Percentiles rank a stretch among this genome's conserved stretches.
Conservation (phyloP, 2,329 filamentous ascomycete species). For the Stylonectria norvegica region DNA sequence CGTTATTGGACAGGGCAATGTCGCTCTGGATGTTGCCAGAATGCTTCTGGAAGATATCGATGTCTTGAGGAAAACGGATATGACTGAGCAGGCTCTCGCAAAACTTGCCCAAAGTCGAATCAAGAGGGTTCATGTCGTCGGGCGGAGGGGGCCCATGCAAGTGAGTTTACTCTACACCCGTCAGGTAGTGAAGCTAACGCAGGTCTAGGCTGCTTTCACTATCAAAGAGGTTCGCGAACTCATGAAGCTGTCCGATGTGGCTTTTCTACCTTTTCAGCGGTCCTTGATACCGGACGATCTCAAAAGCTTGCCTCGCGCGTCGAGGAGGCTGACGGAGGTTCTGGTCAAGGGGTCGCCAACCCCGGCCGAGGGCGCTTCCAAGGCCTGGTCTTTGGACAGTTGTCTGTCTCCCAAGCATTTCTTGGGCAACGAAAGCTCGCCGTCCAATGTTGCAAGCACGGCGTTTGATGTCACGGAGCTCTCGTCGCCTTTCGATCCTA, state of each 20-base stretch:
- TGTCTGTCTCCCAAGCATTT: slow-evolving; percentile 76
- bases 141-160: slow-evolving; percentile 84
- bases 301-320: slow-evolving; percentile 68
- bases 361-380: slow-evolving; percentile 46
- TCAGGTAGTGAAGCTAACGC: not conserved
- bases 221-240: slow-evolving; percentile 93
- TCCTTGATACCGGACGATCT: slow-evolving; percentile 65
- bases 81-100: slow-evolving; percentile 78
- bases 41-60: slow-evolving; percentile 78
- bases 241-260: slow-evolving; percentile 69
- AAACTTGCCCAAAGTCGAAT: slow-evolving; percentile 69
- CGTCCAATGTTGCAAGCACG: slow-evolving; percentile 57
- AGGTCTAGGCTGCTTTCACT: slow-evolving; percentile 74
- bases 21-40: slow-evolving; percentile 88
- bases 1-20: slow-evolving; percentile 92
- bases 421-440: slow-evolving; percentile 43
- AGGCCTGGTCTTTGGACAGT: slow-evolving; percentile 82
- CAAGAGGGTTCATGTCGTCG: slow-evolving; percentile 80
- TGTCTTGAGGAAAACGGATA: slow-evolving; percentile 76
- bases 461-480: slow-evolving; percentile 63
- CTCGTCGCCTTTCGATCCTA: slow-evolving; percentile 51
- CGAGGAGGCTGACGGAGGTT: slow-evolving; percentile 75
- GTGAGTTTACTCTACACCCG: slow-evolving; percentile 38
- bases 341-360: slow-evolving; percentile 69
- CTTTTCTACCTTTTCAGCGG: slow-evolving; percentile 66